A percentile compares a stretch with the other conserved stretches of the same genome.
phyloP scores from a whole-genome alignment of 1,284 basidiomycete genomes.

The Ustilago nuda region DNA sequence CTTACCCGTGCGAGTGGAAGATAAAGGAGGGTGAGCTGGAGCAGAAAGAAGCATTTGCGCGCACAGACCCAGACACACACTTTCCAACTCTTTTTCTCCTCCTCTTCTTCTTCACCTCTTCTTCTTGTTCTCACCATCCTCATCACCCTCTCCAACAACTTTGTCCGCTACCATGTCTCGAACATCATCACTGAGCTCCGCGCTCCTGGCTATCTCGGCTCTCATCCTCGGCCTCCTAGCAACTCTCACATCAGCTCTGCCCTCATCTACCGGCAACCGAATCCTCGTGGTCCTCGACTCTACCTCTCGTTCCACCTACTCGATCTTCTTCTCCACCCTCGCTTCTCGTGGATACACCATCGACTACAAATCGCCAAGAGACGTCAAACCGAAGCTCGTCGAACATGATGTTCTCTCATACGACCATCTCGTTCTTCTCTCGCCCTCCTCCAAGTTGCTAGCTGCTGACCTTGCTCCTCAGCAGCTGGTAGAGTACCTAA shows the following conservation, averaged over 20 bases:
- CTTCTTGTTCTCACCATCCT: constrained; percentile 1
- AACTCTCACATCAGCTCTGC: constrained; percentile 24
- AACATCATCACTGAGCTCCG: background rate
- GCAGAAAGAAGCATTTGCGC: constrained; percentile 8
- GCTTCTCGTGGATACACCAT: constrained; percentile 49
- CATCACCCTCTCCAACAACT: background rate
- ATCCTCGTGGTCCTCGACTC: constrained; percentile 59
- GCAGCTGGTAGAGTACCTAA: constrained; percentile 79
- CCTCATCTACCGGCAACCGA: constrained; percentile 59
- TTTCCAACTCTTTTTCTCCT: background rate
- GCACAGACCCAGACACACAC: constrained; percentile 39
- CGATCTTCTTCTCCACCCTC: constrained; percentile 43
- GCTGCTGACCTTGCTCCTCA: constrained; percentile 85
- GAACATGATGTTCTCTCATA: constrained; percentile 58
- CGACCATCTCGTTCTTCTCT: constrained; percentile 63
- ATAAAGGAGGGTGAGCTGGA: constrained; percentile 36
- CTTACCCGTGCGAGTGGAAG: constrained; percentile 41
- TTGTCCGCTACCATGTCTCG: background rate
- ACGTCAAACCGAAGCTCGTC: constrained; percentile 43
- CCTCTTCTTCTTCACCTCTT: background rate
- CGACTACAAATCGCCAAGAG: constrained; percentile 42
- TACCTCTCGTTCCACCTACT: constrained; percentile 27
- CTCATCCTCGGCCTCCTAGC: constrained; percentile 21
- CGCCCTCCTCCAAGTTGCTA: constrained; percentile 71
- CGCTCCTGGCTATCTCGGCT: constrained; percentile 6